These are phyloP conservation scores for Penicillium sp. DNA, from an alignment of 2,329 filamentous ascomycete genomes.

Conservation along the genomic window DNA sequence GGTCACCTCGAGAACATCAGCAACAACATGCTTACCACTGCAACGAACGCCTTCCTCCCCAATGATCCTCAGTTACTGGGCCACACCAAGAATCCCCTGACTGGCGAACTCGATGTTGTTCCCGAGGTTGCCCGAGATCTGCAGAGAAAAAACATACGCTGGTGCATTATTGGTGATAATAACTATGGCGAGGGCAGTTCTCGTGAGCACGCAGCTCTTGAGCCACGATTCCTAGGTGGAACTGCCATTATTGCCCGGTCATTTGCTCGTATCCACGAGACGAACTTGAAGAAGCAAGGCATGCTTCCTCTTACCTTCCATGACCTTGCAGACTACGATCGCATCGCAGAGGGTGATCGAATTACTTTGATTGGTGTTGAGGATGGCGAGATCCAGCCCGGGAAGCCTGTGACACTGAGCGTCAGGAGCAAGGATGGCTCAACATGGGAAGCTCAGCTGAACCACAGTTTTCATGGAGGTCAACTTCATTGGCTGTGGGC, in stretches of 20 bases:
- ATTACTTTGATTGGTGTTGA: constrained; percentile 26
- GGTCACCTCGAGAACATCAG: constrained; percentile 98
- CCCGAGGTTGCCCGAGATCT: constrained; percentile 91
- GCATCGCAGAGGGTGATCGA: constrained; percentile 23
- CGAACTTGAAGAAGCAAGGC: constrained; percentile 99
- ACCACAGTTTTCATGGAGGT: constrained; percentile 38
- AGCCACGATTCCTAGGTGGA: constrained; percentile 92
- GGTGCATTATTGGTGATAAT: constrained; percentile 96
- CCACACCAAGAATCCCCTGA: constrained; percentile 63
- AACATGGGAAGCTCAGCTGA: constrained; percentile 34
- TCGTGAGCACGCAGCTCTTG: constrained; percentile 93
- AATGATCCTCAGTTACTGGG: constrained; percentile 31
- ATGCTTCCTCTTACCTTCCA: constrained; percentile 96
- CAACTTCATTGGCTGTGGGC: constrained; percentile 39
- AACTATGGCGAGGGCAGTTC: constrained; percentile 97
- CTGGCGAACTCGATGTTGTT: constrained; percentile 77
- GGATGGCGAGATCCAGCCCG: constrained; percentile 30
- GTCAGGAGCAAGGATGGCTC: constrained; percentile 29
- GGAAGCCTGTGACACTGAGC: constrained; percentile 35
- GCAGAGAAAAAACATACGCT: constrained; percentile 89
- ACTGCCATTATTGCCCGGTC: constrained; percentile 90
- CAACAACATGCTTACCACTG: constrained; percentile 98
- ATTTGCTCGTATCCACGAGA: constrained; percentile 98
- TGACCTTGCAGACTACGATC: constrained; percentile 87
- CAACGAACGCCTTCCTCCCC: constrained; percentile 70